Conservation (phyloP, 169 alveolate genomes). For the Plasmodium relictum region DNA sequence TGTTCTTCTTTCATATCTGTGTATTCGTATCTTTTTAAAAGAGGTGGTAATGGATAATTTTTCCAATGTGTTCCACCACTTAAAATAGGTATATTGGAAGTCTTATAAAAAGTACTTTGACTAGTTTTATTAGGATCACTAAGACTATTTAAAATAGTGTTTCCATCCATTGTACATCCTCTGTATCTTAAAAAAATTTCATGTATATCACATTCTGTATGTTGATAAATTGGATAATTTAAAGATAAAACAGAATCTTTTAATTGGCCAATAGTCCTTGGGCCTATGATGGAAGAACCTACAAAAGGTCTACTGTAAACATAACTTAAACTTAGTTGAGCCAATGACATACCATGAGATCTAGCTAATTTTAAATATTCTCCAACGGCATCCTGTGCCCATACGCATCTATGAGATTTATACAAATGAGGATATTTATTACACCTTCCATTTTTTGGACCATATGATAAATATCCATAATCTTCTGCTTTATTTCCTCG, state of each 20-base stretch:
- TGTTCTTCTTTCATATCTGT: slow-evolving; percentile 76
- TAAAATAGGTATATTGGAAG: slow-evolving; percentile 88
- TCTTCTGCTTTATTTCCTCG: slow-evolving; percentile 85
- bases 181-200: slow-evolving; percentile 87
- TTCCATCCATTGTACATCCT: slow-evolving; percentile 92
- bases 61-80: slow-evolving; percentile 91
- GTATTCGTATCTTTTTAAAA: slow-evolving; percentile 77
- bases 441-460: slow-evolving; percentile 89
- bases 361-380: slow-evolving; percentile 88
- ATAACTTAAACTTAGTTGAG: slow-evolving; percentile 87
- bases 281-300: slow-evolving; percentile 87
- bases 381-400: slow-evolving; percentile 90
- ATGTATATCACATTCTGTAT: slow-evolving; percentile 84
- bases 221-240: slow-evolving; percentile 84
- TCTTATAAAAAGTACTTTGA: slow-evolving; percentile 84
- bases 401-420: slow-evolving; percentile 90
- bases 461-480: slow-evolving; percentile 87
- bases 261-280: slow-evolving; percentile 89
- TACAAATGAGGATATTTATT: slow-evolving; percentile 86
- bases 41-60: slow-evolving; percentile 69
- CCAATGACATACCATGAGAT: slow-evolving; percentile 85
- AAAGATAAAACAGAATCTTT: slow-evolving; percentile 85
- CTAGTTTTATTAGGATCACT: slow-evolving; percentile 84
- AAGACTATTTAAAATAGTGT: slow-evolving; percentile 83
- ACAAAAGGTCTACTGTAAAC: slow-evolving; percentile 88